These are phyloP conservation scores for Exophiala oligosperma DNA, from an alignment of 2,329 filamentous ascomycete species.

Conservation along the genomic window DNA sequence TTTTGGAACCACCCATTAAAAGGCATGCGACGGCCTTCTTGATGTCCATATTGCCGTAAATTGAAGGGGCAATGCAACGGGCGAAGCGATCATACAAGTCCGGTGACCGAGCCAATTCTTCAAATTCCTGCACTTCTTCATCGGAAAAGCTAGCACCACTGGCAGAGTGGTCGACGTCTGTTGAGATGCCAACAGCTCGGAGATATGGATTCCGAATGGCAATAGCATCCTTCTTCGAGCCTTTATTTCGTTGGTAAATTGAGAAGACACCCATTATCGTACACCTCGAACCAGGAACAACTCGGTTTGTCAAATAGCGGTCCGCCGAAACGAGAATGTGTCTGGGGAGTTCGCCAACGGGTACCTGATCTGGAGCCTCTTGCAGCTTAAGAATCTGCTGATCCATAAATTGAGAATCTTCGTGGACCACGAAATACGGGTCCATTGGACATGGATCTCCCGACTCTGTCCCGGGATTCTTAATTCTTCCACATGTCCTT, in stretches of 20 bases:
- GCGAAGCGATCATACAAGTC: slow-evolving; percentile 92
- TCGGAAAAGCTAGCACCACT: slow-evolving; percentile 87
- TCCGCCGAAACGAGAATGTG: slow-evolving; percentile 97
- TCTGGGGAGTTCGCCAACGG: slow-evolving; percentile 89
- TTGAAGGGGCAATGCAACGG: slow-evolving; percentile 92
- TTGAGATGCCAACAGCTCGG: slow-evolving; percentile 86
- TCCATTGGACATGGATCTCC: slow-evolving; percentile 82
- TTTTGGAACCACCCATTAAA: slow-evolving; percentile 92
- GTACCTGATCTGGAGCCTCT: slow-evolving; percentile 95
- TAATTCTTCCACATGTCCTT: slow-evolving; percentile 68
- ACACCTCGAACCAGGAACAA: slow-evolving; percentile 91
- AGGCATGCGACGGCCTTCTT: slow-evolving; percentile 97
- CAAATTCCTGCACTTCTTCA: slow-evolving; percentile 95
- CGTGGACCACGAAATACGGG: slow-evolving; percentile 93
- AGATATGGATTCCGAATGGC: slow-evolving; percentile 95
- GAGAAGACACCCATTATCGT: slow-evolving; percentile 97
- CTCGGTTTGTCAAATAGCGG: slow-evolving; percentile 89
- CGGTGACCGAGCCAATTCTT: slow-evolving; percentile 83
- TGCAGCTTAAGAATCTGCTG: slow-evolving; percentile 98
- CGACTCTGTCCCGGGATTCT: slow-evolving; percentile 59
- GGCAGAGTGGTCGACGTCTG: slow-evolving; percentile 83
- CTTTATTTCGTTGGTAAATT: slow-evolving; percentile 86
- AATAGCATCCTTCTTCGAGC: slow-evolving; percentile 78
- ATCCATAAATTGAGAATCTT: slow-evolving; percentile 91
- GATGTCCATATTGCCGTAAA: slow-evolving; percentile 94